These are phyloP conservation scores for Solanum pinnatisectum DNA, from an alignment of 257 asterid species.

Conservation along the genomic window DNA sequence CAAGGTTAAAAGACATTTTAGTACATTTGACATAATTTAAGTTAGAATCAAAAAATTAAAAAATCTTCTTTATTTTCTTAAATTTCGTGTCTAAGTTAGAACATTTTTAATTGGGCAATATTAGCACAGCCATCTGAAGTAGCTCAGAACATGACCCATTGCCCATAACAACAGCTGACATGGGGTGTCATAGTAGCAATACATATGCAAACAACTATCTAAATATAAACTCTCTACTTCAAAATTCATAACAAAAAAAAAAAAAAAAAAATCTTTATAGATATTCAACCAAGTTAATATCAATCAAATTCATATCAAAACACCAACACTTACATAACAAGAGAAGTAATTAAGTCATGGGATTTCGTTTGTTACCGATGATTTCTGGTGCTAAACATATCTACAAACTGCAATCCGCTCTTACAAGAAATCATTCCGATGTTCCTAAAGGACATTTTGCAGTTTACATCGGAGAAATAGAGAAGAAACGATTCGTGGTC, in stretches of 20 bases:
- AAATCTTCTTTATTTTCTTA: no score
- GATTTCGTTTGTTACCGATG: background rate
- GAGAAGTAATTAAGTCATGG: background rate
- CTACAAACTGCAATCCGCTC: background rate
- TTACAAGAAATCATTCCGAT: background rate
- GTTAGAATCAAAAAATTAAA: no score
- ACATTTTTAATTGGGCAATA: background rate
- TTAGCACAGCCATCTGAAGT: background rate
- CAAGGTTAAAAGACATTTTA: no score
- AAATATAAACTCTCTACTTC: background rate
- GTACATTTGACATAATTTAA: no score
- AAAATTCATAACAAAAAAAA: background rate
- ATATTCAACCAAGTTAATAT: background rate
- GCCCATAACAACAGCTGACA: background rate
- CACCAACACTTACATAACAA: background rate
- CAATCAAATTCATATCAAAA: background rate
- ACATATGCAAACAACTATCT: background rate
- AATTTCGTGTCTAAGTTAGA: no score
- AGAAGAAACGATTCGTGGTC: background rate
- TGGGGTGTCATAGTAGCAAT: background rate
- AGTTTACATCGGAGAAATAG: background rate
- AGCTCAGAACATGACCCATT: background rate
- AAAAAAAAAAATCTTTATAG: no score
- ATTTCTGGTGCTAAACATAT: background rate
- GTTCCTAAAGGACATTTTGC: conserved; percentile 6